Base-by-base conservation (phyloP, 202 grass and related monocot genomes). In the Carex arenaria region DNA sequence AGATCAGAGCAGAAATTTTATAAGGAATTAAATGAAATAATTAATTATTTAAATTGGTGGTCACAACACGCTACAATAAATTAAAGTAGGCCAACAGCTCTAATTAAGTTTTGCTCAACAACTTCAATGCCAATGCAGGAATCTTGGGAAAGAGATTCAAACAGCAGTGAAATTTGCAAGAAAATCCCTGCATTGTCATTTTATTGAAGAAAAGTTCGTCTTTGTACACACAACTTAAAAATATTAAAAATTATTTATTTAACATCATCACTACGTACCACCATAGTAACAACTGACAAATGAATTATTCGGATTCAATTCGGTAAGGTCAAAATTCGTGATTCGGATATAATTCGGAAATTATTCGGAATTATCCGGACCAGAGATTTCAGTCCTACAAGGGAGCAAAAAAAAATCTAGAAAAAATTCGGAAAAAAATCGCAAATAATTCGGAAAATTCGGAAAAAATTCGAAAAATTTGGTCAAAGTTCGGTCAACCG, bases 11-110 rank as follows among this genome's bases (percentile, higher is more conserved):
- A 71, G 38, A 8, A 12, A 18, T 71, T 22, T 71, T 45, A 45
- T 47, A 47, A 71, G 11, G n/a, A 71, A 47, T 22, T 19, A 17
- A 43, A 69, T 69, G 38, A 40, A 40, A 40, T 40, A 70, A 68
- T 69, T 10, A 42, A 68, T 68, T 42, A 71, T 23, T 47, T 71
- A 47, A 71, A n/a, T 18, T 22, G 40, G 17, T 71, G 67, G 67
- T 71, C 19, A 20, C 18, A 71, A 36, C 8, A 34, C 9, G 10
- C 8, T 69, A 4, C 66, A 69, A 69, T 69, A 20, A 61, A 69
- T 57, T 57, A 36, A 56, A 32, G 22, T 82, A 82, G 64, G 47
- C 80, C 80, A 82, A 49, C 61, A 82, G 62, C 63, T 68, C 22
- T 54, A n/a, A n/a, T n/a, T n/a, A 1, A 53, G 45, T 23, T 82